Percentiles rank a stretch among this genome's conserved stretches.
Conservation (phyloP, 805 yeast species). For the Kluyveromyces siamensis region DNA sequence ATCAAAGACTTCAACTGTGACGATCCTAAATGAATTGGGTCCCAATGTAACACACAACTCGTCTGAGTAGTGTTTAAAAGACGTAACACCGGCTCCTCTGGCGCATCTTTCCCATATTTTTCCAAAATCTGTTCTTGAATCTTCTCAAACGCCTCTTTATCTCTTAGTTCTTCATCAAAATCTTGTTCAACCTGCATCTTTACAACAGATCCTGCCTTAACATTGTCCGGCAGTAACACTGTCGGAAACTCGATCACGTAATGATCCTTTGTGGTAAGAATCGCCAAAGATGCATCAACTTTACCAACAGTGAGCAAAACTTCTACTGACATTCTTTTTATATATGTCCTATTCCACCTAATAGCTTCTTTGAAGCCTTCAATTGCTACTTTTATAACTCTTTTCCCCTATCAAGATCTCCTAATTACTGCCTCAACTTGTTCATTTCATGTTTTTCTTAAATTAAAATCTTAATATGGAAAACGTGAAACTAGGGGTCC, state of each 20-base stretch:
- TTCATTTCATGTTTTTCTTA: neutral
- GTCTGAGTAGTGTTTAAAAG: slow-evolving; percentile 85
- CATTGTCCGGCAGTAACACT: slow-evolving; percentile 79
- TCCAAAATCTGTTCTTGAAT: slow-evolving; percentile 68
- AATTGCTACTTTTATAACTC: neutral
- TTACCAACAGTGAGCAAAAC: slow-evolving; percentile 93
- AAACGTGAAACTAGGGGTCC: neutral
- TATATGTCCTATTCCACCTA: neutral
- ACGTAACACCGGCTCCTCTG: slow-evolving; percentile 60
- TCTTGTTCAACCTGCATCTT: slow-evolving; percentile 79
- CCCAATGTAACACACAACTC: slow-evolving; percentile 93
- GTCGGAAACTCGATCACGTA: slow-evolving; percentile 97
- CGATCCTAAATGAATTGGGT: slow-evolving; percentile 71
- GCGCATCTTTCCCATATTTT: slow-evolving; percentile 65
- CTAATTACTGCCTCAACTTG: neutral
- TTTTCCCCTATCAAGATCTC: neutral
- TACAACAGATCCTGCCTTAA: slow-evolving; percentile 85
- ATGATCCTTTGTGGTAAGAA: slow-evolving; percentile 82
- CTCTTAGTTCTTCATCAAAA: slow-evolving; percentile 50
- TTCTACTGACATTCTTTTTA: slow-evolving; percentile 40
- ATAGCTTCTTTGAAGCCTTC: neutral
- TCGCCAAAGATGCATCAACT: slow-evolving; percentile 88
- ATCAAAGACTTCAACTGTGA: slow-evolving; percentile 68
- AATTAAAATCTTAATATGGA: neutral
- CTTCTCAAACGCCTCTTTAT: slow-evolving; percentile 45